Base-by-base conservation (phyloP, 306 rosid genomes). In the Rosa persica region DNA sequence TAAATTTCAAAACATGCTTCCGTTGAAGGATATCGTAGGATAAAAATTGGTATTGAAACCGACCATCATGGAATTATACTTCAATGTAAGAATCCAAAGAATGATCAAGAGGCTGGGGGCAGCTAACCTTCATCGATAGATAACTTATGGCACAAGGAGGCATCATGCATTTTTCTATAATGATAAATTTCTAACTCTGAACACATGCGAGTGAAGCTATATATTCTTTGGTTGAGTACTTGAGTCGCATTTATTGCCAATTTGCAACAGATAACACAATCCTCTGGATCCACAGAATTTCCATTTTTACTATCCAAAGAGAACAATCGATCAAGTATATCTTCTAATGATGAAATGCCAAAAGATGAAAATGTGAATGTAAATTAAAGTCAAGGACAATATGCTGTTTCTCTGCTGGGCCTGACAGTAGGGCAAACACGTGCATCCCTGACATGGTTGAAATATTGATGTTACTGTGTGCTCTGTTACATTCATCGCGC, bases 401-500 rank as follows among this genome's bases (percentile, higher is more conserved):
- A 34, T 64, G 40, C 43, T 64, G 69, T 8, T 34, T n/a, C 1
- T 7, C 15, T 57, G 64, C 64, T 20, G 34, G 34, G 64, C 64
- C 70, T 38, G 7, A 47, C 43, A 38, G 70, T n/a, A 38, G 30
- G 15, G 12, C 44, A 36, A 61, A 19, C 70, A 66, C 27, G 70
- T 66, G 70, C 46, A 17, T 66, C 43, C 6, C 70, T 66, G 70
- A 66, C 70, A 66, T 66, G 70, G 70, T 66, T 19, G 70, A 38
- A 55, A 55, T 8, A 25, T 54, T 54, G 25, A 54, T 2, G 70
- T 36, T 65, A 36, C 70, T 8, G 34, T 22, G 51, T 47, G 23
- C 46, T 43, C 54, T 48, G 19, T 61, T 57, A 22, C 30, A 22
- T 27, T 65, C 46, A 19, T 65, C 23, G 12, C 4, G 0, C 47